Conservation (phyloP, 106 monocot species). For the Dioscorea dumetorum region DNA sequence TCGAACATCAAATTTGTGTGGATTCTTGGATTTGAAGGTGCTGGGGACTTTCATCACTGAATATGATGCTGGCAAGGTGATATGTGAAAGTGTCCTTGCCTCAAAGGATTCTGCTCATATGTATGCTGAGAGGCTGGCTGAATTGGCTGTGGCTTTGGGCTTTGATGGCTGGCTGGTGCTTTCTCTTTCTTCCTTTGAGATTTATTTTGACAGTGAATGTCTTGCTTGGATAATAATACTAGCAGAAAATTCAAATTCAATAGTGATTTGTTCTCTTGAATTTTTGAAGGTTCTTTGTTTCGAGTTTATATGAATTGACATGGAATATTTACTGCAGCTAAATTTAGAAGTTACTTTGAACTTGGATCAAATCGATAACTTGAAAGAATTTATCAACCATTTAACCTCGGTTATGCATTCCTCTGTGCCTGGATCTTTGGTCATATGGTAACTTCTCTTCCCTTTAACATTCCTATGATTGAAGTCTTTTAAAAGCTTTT, state of each 20-base stretch:
- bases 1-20: not conserved
- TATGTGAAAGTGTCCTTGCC: constrained; percentile 54
- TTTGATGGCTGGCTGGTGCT: constrained; percentile 99
- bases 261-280: too few species aligned
- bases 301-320: not conserved
- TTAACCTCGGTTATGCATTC: constrained; percentile 67
- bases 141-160: constrained; percentile 61
- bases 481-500: not conserved
- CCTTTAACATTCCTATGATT: constrained; percentile 4
- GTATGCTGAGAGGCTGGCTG: constrained; percentile 78
- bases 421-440: constrained; percentile 68
- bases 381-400: constrained; percentile 79
- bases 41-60: constrained; percentile 84
- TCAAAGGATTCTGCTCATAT: constrained; percentile 55
- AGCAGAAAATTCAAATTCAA: too few species aligned
- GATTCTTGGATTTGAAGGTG: constrained; percentile 41
- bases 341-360: constrained; percentile 76
- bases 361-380: constrained; percentile 38
- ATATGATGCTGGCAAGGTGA: constrained; percentile 60
- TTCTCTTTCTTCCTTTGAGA: not conserved
- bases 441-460: constrained; percentile 62
- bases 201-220: not conserved
- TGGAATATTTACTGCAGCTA: constrained; percentile 37
- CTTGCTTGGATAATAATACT: not conserved
- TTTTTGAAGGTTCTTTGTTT: too few species aligned